Evolutionary conservation across 495 filamentous ascomycete species (phyloP), one percentile per base, ranked within the genome.

Genomic region (Peziza echinospora): DNA sequence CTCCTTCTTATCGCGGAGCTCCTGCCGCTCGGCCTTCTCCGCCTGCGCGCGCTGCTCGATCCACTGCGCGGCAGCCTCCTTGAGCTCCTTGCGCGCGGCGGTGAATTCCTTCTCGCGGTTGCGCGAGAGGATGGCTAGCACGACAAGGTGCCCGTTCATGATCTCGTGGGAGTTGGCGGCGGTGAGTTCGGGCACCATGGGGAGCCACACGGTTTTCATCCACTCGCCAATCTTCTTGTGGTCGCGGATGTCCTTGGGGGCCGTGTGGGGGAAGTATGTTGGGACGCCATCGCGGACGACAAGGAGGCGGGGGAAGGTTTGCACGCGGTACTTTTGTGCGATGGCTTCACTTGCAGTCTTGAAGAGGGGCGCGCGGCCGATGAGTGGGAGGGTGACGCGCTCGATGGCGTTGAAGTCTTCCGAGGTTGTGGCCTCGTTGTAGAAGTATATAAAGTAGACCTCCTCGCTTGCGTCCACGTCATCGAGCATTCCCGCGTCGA

Each of bases 201-300:
- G 89, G 25, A 93, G 70, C 91, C 91, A 97, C 21, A 92, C 84
- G 17, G 75, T 80, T 51, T 79, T 79, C 87, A 96, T 94, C 89
- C 89, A 97, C 48, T 67, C 67, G 2, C 93, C 71, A 16, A 97
- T 71, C 57, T 77, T 70, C 24, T 75, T 70, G 49, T 77, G 77
- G 51, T 96, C 84, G 41, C 89, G 75, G 81, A 93, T 93, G 47
- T 92, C 82, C 51, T 76, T 72, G 1, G 89, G 89, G 1, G 80
- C 73, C 17, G 96, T 67, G 13, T 76, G 78, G 26, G 72, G 78
- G 63, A 89, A 97, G 58, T 92, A 92, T 7, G 75, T 89, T 43
- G 87, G 77, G 9, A 80, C 75, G 7, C 84, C 83, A 60, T 94
- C 85, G 43, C 89, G 71, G 26, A 84, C 84, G 5, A 93, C 89